Percentiles rank a stretch among this genome's conserved stretches.
Conservation (phyloP, 2,329 filamentous ascomycete genomes). For the Penicillium concentricum region DNA sequence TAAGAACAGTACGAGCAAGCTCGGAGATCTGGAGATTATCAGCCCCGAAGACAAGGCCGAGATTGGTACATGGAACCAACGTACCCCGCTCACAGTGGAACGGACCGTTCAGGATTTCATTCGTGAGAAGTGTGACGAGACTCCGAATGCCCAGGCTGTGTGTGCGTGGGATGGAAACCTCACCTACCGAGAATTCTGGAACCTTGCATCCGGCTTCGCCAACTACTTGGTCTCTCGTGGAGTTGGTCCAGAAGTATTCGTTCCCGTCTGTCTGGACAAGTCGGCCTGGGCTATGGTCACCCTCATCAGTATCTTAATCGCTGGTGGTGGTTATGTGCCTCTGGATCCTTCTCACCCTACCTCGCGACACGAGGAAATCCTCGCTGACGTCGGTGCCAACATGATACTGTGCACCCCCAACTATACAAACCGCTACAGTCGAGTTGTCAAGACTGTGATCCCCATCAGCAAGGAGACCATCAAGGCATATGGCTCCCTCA, state of each 20-base stretch:
- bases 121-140: constrained; percentile 21
- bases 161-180: constrained; percentile 38
- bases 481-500: constrained; percentile 26
- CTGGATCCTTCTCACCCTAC: constrained; percentile 37
- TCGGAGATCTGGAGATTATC: constrained; percentile 32
- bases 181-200: constrained; percentile 32
- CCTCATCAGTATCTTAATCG: constrained; percentile 34
- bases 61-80: constrained; percentile 35
- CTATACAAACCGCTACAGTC: constrained; percentile 30
- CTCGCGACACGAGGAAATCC: constrained; percentile 34
- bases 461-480: constrained; percentile 35
- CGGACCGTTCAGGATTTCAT: constrained; percentile 37
- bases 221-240: constrained; percentile 32
- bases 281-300: constrained; percentile 36
- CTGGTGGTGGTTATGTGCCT: constrained; percentile 36
- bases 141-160: constrained; percentile 33
- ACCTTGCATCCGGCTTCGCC: constrained; percentile 31
- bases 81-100: constrained; percentile 23
- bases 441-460: constrained; percentile 31
- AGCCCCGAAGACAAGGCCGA: constrained; percentile 35
- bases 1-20: constrained; percentile 21
- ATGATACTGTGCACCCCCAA: constrained; percentile 36
- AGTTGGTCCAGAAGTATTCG: constrained; percentile 32
- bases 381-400: constrained; percentile 31
- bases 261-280: constrained; percentile 37